Conservation (phyloP, 2,329 filamentous ascomycete species). For the Arthrobotrys sinensis region DNA sequence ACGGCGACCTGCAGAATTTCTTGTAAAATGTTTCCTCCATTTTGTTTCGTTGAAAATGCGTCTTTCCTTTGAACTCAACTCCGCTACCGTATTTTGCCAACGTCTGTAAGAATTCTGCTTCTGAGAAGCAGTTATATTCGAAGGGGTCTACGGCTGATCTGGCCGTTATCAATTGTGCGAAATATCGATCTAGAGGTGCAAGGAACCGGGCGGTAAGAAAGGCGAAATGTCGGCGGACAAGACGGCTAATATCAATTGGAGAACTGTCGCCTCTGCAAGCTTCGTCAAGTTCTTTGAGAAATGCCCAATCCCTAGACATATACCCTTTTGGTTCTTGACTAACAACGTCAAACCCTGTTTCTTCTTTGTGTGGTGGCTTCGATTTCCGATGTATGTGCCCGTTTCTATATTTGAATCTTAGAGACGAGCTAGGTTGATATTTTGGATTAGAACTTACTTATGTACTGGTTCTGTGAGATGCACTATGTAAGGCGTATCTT, state of each 20-base stretch:
- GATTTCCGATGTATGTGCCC: slow-evolving; percentile 47
- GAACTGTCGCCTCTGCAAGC: slow-evolving; percentile 56
- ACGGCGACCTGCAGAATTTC: slow-evolving; percentile 64
- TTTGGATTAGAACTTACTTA: slow-evolving; percentile 17
- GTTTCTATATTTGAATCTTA: slow-evolving; percentile 33
- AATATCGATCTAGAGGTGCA: slow-evolving; percentile 64
- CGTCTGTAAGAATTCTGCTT: slow-evolving; percentile 63
- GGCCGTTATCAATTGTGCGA: slow-evolving; percentile 63
- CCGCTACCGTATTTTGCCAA: slow-evolving; percentile 64
- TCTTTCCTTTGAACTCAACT: slow-evolving; percentile 65
- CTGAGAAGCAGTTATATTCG: slow-evolving; percentile 64
- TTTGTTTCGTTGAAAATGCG: slow-evolving; percentile 63
- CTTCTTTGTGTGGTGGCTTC: slow-evolving; percentile 45
- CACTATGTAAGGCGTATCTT: slow-evolving; percentile 63
- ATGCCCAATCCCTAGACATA: slow-evolving; percentile 63
- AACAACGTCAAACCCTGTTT: slow-evolving; percentile 61
- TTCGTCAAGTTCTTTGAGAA: slow-evolving; percentile 63
- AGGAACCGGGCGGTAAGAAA: slow-evolving; percentile 64
- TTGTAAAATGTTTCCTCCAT: slow-evolving; percentile 64
- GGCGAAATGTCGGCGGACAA: slow-evolving; percentile 64
- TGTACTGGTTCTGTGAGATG: slow-evolving; percentile 62
- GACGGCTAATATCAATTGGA: slow-evolving; percentile 56
- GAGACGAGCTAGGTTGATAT: not conserved
- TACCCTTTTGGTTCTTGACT: slow-evolving; percentile 63
- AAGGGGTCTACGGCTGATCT: slow-evolving; percentile 59